Conservation (phyloP, 176 grass and related monocot genomes). For the Calamus simplicifolius region DNA sequence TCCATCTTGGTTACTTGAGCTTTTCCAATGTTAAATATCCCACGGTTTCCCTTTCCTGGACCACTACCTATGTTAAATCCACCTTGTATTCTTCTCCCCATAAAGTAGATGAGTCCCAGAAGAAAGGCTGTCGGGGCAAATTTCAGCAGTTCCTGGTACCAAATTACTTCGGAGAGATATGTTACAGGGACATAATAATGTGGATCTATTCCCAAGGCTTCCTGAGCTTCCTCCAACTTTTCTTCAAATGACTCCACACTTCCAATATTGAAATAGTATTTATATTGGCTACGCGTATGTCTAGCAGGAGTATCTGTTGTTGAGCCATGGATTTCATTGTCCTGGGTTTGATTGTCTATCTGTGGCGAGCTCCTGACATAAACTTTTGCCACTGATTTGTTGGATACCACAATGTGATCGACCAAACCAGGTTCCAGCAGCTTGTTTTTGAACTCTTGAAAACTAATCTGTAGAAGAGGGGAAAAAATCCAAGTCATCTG, state of each 20-base stretch:
- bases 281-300: conserved; percentile 41
- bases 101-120: conserved; percentile 59
- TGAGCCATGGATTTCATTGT: conserved; percentile 34
- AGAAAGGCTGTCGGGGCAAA: conserved; percentile 49
- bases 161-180: conserved; percentile 57
- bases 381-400: conserved; percentile 87
- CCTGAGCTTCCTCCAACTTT: conserved; percentile 77
- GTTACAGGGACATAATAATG: conserved; percentile 81
- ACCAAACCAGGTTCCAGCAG: conserved; percentile 79
- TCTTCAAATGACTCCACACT: conserved; percentile 91
- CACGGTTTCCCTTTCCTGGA: conserved; percentile 29
- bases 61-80: conserved; percentile 75
- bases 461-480: conserved; percentile 68
- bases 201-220: conserved; percentile 55
- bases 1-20: conserved; percentile 85
- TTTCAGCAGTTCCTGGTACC: conserved; percentile 53
- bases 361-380: conserved; percentile 52
- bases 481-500: background rate
- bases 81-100: conserved; percentile 42
- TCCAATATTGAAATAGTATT: conserved; percentile 93
- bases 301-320: conserved; percentile 35
- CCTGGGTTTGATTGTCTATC: conserved; percentile 25
- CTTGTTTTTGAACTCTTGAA: conserved; percentile 94
- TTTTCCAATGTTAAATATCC: conserved; percentile 89
- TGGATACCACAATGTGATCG: conserved; percentile 78